Percentiles rank a stretch among this genome's conserved stretches.
These are phyloP conservation scores for Straminergon stramineum DNA, from an alignment of 225 moss, liverwort and hornwort genomes.

Conservation along the genomic window DNA sequence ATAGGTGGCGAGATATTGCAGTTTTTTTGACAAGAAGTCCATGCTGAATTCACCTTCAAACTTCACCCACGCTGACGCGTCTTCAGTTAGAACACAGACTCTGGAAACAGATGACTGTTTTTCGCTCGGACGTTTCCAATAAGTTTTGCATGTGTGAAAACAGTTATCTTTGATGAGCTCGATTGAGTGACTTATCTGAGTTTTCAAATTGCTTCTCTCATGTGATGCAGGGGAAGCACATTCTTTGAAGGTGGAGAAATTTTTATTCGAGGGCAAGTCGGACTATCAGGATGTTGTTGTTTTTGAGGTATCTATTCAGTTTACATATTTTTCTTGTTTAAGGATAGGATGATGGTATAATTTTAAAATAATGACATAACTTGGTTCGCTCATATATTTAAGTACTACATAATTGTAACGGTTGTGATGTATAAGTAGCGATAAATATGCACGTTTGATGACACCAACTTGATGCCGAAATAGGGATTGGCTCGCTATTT, in stretches of 20 bases:
- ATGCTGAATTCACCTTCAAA: not conserved
- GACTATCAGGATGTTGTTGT: constrained; percentile 96
- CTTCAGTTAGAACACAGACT: not conserved
- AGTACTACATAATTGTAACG: not conserved
- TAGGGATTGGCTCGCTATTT: not conserved
- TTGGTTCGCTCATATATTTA: not conserved
- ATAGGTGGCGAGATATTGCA: not conserved
- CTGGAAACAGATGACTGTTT: not conserved
- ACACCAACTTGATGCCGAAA: not conserved
- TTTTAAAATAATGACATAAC: not conserved
- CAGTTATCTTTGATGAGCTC: not conserved
- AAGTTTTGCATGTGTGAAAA: not conserved
- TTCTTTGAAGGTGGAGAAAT: constrained; percentile 85
- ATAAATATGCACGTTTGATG: not conserved
- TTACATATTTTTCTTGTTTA: not conserved
- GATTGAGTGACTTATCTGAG: not conserved
- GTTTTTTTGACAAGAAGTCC: not conserved
- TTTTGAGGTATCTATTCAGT: constrained; percentile 55
- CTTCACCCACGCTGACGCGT: not conserved
- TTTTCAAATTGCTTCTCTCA: not conserved
- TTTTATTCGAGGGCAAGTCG: constrained; percentile 84
- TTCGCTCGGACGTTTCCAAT: not conserved
- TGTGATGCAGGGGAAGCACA: constrained; percentile 75
- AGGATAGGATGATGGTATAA: not conserved
- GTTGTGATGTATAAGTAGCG: not conserved